Evolutionary conservation across 2,329 filamentous ascomycete species (phyloP).

Genomic region (Amauroascus verrucosus): DNA sequence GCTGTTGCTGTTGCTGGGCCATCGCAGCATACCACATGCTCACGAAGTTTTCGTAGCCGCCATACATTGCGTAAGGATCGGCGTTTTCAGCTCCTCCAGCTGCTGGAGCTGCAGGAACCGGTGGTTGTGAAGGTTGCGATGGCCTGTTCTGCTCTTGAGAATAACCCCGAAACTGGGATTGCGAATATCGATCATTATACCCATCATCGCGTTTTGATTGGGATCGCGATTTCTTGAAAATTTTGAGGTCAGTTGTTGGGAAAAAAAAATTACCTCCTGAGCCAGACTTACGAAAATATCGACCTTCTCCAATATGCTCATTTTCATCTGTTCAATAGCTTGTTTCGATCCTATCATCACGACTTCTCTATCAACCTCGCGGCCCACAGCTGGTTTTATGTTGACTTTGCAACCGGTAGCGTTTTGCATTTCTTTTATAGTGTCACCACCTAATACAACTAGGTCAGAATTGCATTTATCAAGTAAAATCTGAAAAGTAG

Average conservation of each 20-base stretch:
- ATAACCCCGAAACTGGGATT: slow-evolving; percentile 26
- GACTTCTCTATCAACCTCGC: slow-evolving; percentile 75
- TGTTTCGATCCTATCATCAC: slow-evolving; percentile 68
- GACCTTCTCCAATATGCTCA: slow-evolving; percentile 82
- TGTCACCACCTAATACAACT: slow-evolving; percentile 56
- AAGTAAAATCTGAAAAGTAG: not conserved
- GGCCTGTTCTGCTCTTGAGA: slow-evolving; percentile 21
- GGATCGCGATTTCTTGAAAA: slow-evolving; percentile 31
- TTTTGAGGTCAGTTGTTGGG: slow-evolving; percentile 16
- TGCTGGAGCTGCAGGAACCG: slow-evolving; percentile 7
- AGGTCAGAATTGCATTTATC: slow-evolving; percentile 18
- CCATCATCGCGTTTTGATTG: slow-evolving; percentile 24
- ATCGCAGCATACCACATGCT: slow-evolving; percentile 70
- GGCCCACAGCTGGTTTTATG: slow-evolving; percentile 65
- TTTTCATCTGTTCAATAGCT: slow-evolving; percentile 70
- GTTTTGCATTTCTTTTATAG: slow-evolving; percentile 87
- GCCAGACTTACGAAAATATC: slow-evolving; percentile 63
- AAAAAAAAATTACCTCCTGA: not conserved
- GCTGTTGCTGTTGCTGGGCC: slow-evolving; percentile 43
- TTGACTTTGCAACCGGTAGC: slow-evolving; percentile 89
- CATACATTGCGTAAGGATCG: slow-evolving; percentile 71
- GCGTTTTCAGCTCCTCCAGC: slow-evolving; percentile 36
- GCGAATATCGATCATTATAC: slow-evolving; percentile 38
- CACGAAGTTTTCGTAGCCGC: slow-evolving; percentile 71
- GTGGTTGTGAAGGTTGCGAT: slow-evolving; percentile 33